A percentile compares a stretch with the other conserved stretches of the same genome.
Conservation (phyloP, 768 basidiomycete species). For the Pisolithus sp. region DNA sequence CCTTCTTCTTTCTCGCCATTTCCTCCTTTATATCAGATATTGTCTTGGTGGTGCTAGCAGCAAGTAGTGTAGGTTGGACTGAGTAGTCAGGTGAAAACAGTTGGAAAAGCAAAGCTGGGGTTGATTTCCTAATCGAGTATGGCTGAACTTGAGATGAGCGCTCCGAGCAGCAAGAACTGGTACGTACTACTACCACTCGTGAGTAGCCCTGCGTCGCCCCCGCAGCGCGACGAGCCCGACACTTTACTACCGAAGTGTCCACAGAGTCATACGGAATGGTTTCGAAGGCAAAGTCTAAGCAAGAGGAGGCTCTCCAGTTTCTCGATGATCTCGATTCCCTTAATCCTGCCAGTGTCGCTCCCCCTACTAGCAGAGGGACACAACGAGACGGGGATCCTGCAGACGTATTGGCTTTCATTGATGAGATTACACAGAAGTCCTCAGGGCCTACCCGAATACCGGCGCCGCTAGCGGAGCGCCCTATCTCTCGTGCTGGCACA, state of each 20-base stretch:
- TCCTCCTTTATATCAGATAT: background rate
- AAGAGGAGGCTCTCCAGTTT: constrained; percentile 86
- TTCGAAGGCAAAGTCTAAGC: constrained; percentile 62
- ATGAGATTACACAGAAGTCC: constrained; percentile 92
- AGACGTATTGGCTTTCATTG: constrained; percentile 87
- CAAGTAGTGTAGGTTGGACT: background rate
- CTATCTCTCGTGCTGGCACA: constrained; percentile 59
- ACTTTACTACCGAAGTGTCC: background rate
- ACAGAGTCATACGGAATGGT: constrained; percentile 22
- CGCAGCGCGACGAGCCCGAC: background rate
- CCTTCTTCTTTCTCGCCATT: constrained; percentile 25
- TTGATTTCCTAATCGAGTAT: too few species aligned
- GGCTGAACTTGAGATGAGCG: too few species aligned
- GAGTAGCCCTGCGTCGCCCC: too few species aligned
- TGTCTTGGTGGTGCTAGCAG: background rate
- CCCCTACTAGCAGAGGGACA: constrained; percentile 14
- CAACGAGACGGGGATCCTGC: constrained; percentile 59
- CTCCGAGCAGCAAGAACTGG: too few species aligned
- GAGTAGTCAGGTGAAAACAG: too few species aligned
- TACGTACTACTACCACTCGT: too few species aligned
- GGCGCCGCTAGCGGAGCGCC: constrained; percentile 47
- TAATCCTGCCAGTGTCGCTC: constrained; percentile 13
- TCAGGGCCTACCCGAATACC: constrained; percentile 65
- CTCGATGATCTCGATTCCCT: constrained; percentile 77
- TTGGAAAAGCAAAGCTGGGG: too few species aligned